Percentiles rank a stretch among this genome's conserved stretches.
Conservation (phyloP, 2,329 filamentous ascomycete species). For the Sphaceloma murrayae region DNA sequence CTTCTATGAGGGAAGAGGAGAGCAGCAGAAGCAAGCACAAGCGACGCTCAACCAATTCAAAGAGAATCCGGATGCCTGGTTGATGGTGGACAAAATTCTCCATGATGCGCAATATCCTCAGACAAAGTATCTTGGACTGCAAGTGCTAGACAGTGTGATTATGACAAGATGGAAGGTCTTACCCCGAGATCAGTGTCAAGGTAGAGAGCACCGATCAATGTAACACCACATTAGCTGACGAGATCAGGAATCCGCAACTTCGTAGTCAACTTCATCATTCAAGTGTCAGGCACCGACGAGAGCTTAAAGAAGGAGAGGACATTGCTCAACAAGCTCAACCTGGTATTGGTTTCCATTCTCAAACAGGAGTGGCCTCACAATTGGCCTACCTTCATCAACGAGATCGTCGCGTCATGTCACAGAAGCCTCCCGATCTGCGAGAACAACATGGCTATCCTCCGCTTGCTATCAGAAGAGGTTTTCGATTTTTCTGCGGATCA, state of each 20-base stretch:
- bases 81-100: slow-evolving; percentile 93
- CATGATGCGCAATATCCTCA: slow-evolving; percentile 87
- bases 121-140: slow-evolving; percentile 93
- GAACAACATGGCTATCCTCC: slow-evolving; percentile 98
- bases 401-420: slow-evolving; percentile 94
- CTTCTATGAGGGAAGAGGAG: slow-evolving; percentile 95
- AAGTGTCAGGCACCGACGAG: slow-evolving; percentile 84
- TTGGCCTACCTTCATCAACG: slow-evolving; percentile 99
- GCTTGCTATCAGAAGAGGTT: slow-evolving; percentile 91
- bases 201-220: slow-evolving; percentile 37
- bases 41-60: slow-evolving; percentile 97
- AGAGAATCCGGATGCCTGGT: slow-evolving; percentile 96
- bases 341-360: slow-evolving; percentile 91
- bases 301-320: slow-evolving; percentile 74
- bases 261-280: slow-evolving; percentile 95
- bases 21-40: slow-evolving; percentile 96
- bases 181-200: slow-evolving; percentile 90
- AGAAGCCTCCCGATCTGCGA: slow-evolving; percentile 95
- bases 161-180: slow-evolving; percentile 98
- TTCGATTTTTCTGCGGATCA: slow-evolving; percentile 98
- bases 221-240: not conserved
- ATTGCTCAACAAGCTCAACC: slow-evolving; percentile 93
- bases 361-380: slow-evolving; percentile 99
- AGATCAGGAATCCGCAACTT: slow-evolving; percentile 83
- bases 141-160: slow-evolving; percentile 96